Conservation (phyloP, 805 yeast genomes). For the Saccharomycopsis fermentans region DNA sequence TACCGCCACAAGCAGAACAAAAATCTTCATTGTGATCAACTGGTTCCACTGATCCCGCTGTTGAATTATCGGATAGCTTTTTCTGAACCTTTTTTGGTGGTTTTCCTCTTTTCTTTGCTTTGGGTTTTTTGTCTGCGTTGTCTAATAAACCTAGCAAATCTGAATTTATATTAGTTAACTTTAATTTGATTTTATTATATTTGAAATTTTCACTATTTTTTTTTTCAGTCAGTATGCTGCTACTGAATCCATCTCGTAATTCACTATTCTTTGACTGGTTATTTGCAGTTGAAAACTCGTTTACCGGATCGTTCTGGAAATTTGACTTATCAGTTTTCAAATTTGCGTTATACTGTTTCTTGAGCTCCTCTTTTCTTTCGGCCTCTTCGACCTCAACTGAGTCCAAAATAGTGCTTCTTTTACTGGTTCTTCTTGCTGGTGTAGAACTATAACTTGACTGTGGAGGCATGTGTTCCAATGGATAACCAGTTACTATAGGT, state of each 20-base stretch:
- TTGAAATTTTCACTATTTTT: background rate
- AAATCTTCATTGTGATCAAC: conserved; percentile 62
- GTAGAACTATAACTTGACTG: background rate
- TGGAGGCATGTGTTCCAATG: conserved; percentile 14
- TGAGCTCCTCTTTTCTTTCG: background rate
- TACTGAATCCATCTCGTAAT: background rate
- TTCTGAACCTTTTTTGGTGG: background rate
- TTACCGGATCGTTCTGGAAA: background rate
- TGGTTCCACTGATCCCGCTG: background rate
- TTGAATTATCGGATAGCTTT: background rate
- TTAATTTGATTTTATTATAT: background rate
- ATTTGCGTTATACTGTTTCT: background rate
- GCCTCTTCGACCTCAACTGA: background rate
- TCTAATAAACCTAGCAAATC: background rate
- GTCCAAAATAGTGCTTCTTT: background rate
- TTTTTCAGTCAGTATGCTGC: background rate
- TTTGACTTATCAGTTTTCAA: background rate
- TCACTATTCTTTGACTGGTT: background rate
- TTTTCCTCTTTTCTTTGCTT: background rate
- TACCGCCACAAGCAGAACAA: conserved; percentile 82
- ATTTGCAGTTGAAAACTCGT: background rate
- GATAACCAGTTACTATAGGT: conserved; percentile 13
- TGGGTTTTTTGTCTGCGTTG: background rate
- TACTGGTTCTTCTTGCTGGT: conserved; percentile 3
- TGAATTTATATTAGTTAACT: background rate